These are phyloP conservation scores for Excoecaria cochinchinensis DNA, from an alignment of 345 rosid genomes.

Conservation along the genomic window DNA sequence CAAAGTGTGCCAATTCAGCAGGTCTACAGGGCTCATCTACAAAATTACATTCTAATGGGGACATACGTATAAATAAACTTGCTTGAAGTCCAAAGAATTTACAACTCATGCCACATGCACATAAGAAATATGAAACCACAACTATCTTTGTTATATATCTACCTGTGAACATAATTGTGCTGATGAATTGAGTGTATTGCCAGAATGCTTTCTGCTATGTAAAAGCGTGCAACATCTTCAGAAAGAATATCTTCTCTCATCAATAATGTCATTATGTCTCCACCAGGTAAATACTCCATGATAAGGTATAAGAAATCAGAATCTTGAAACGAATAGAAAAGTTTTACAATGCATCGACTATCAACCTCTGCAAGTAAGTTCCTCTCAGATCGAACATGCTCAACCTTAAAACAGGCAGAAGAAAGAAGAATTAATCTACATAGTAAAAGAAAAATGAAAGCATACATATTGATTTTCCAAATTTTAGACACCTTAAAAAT, in stretches of 20 bases:
- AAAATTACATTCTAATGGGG: neutral
- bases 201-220: slow-evolving; percentile 35
- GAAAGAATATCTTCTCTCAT: slow-evolving; percentile 97
- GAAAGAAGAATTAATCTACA: slow-evolving; percentile 10
- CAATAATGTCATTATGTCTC: slow-evolving; percentile 96
- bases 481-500: slow-evolving; percentile 4
- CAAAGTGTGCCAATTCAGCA: slow-evolving; percentile 4
- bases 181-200: slow-evolving; percentile 24
- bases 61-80: neutral
- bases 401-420: slow-evolving; percentile 57
- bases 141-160: slow-evolving; percentile 3
- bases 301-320: slow-evolving; percentile 89
- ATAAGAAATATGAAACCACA: neutral
- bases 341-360: slow-evolving; percentile 87
- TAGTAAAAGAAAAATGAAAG: slow-evolving; percentile 9
- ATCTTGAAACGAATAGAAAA: slow-evolving; percentile 97
- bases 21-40: neutral
- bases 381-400: slow-evolving; percentile 97
- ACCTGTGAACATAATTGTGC: slow-evolving; percentile 22
- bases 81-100: neutral
- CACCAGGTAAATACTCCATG: slow-evolving; percentile 98
- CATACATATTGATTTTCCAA: neutral
- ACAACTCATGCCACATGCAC: neutral
- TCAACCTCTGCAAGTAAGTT: slow-evolving; percentile 97
- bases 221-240: slow-evolving; percentile 90